A percentile compares a stretch with the other conserved stretches of the same genome.
Evolutionary conservation across 352 stramenopile species (phyloP).

Genomic region (Phytophthora palmivora): DNA sequence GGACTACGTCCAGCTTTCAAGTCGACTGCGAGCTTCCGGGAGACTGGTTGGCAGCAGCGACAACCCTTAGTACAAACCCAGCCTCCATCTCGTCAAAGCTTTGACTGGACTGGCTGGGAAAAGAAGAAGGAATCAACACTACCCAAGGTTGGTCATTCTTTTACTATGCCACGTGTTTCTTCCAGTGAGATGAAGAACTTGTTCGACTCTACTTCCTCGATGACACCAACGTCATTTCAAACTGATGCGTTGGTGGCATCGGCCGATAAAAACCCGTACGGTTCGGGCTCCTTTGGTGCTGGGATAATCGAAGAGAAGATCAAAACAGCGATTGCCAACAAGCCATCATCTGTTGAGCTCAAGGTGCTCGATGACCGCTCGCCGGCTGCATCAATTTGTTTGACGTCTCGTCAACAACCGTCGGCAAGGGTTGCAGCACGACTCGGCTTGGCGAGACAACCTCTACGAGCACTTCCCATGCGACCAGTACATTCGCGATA

Average conservation of each 20-base stretch:
- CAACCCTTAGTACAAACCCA: not conserved
- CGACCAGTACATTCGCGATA: constrained; percentile 12
- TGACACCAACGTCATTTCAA: not conserved
- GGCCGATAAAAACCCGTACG: constrained; percentile 66
- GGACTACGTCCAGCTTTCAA: constrained; percentile 13
- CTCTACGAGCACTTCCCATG: constrained; percentile 19
- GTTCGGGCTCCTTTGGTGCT: constrained; percentile 58
- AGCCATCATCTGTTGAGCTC: constrained; percentile 9
- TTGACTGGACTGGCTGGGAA: constrained; percentile 17
- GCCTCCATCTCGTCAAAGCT: not conserved
- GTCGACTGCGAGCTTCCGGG: constrained; percentile 5
- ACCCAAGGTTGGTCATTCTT: not conserved
- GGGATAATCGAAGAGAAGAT: constrained; percentile 67
- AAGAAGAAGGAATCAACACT: constrained; percentile 4
- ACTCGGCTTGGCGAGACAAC: constrained; percentile 25
- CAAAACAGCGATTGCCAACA: constrained; percentile 44
- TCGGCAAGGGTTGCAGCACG: constrained; percentile 23
- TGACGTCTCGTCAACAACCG: constrained; percentile 10
- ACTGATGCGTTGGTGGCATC: constrained; percentile 45
- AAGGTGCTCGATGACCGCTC: constrained; percentile 14
- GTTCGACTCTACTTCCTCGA: not conserved
- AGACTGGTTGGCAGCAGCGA: not conserved
- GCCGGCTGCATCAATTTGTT: not conserved
- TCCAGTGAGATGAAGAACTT: constrained; percentile 7
- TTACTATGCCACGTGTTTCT: not conserved